Evolutionary conservation across 352 stramenopile genomes (phyloP), one percentile per base, ranked within the genome.

Genomic region (Pythium grandisporangium): DNA sequence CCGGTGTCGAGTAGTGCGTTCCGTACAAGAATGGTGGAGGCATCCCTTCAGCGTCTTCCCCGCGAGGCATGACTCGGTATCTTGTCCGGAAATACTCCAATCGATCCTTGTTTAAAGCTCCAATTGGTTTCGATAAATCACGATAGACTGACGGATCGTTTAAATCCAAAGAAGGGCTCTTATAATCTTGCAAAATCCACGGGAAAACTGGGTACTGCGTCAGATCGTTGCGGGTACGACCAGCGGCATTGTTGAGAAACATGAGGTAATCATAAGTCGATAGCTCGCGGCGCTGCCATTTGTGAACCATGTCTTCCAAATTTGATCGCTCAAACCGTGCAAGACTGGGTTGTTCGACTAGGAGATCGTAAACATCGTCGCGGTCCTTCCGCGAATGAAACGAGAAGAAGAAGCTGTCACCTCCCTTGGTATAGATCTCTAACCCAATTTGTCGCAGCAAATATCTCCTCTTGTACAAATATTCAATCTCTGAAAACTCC

Each of bases 121-220:
- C 96, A 5, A 98, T 77, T 13, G 95, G 93, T 47, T 95, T 96
- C 0, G 75, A 80, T 8, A 98, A 59, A 63, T 98, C 89, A 29
- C 95, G 70, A 55, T 84, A 98, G 5, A 73, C 84, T 11, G 61
- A 51, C 16, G 69, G 46, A 52, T 96, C 55, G 5, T 42, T 66
- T 25, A 97, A 56, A 58, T 97, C 67, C 1, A 98, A 55, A 14
- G 71, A 73, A 4, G 37, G 16, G 20, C 63, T 84, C 14, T 53
- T 75, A 56, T 98, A 98, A 58, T 97, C 79, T 37, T 63, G 30
- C 6, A 98, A 44, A 16, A 98, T 69, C 95, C 95, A 98, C 24
- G 95, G 95, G 56, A 98, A 97, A 14, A 98, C 83, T 2, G 93
- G 93, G 53, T 98, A 98, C 42, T 98, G 91, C 13, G 74, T 93